Conservation (phyloP, 768 basidiomycete species). For the Saitozyma podzolica region DNA sequence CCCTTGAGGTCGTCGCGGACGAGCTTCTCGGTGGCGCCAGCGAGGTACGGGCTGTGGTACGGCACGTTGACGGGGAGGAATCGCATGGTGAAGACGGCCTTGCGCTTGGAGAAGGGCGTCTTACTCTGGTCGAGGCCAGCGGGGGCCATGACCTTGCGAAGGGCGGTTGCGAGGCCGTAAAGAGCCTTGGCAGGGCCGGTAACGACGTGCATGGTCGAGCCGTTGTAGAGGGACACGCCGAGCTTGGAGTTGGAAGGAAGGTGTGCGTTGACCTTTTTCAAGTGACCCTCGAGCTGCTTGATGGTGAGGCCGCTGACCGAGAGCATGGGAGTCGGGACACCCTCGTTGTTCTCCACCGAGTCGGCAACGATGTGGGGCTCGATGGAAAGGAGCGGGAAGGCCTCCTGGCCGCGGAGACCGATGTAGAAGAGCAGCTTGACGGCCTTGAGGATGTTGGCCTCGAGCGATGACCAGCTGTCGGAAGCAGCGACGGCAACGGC, state of each 20-base stretch:
- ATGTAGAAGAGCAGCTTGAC: constrained; percentile 90
- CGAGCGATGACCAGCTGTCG: constrained; percentile 70
- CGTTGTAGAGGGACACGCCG: constrained; percentile 87
- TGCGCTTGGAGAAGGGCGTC: constrained; percentile 85
- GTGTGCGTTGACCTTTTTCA: constrained; percentile 82
- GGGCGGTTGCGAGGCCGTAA: constrained; percentile 88
- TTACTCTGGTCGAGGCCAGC: constrained; percentile 90
- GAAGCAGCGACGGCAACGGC: constrained; percentile 87
- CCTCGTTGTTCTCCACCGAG: constrained; percentile 87
- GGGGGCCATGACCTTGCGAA: constrained; percentile 86
- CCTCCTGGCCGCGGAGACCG: constrained; percentile 87
- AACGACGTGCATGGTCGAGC: constrained; percentile 83
- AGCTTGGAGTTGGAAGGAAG: constrained; percentile 76
- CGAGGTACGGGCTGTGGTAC: constrained; percentile 87
- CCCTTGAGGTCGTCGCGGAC: constrained; percentile 71
- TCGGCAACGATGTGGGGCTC: constrained; percentile 86
- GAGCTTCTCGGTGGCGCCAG: constrained; percentile 71
- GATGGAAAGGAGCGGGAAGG: constrained; percentile 86
- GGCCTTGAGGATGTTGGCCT: constrained; percentile 75
- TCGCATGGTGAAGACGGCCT: constrained; percentile 85
- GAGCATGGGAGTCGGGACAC: constrained; percentile 89
- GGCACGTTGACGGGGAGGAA: constrained; percentile 96
- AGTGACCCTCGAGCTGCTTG: constrained; percentile 74
- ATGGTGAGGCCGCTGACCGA: constrained; percentile 74
- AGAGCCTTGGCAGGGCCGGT: constrained; percentile 87